phyloP scores from a whole-genome alignment of 2,329 filamentous ascomycete genomes.

The Mycogone perniciosa region DNA sequence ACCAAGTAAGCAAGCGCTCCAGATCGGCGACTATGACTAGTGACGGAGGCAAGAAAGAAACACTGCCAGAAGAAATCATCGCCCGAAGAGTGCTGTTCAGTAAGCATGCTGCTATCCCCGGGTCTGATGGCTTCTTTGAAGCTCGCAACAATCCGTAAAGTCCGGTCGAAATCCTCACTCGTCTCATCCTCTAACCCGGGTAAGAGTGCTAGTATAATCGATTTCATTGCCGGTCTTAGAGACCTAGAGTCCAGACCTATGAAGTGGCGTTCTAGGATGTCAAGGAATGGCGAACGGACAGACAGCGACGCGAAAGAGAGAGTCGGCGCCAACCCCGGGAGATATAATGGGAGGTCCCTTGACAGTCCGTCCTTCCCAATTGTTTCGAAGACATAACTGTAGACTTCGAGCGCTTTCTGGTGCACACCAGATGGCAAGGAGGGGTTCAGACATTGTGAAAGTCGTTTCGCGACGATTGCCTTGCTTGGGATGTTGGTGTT shows the following conservation, averaged over 20 bases:
- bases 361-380: conserved; percentile 78
- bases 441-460: conserved; percentile 93
- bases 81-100: conserved; percentile 49
- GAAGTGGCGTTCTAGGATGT: conserved; percentile 75
- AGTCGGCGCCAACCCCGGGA: conserved; percentile 82
- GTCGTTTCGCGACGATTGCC: conserved; percentile 74
- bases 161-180: conserved; percentile 92
- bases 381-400: conserved; percentile 78
- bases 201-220: conserved; percentile 79
- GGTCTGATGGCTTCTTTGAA: conserved; percentile 65
- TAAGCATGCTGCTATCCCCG: conserved; percentile 43
- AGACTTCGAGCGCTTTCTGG: conserved; percentile 94
- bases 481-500: conserved; percentile 74
- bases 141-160: conserved; percentile 68
- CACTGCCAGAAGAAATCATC: conserved; percentile 98
- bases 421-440: conserved; percentile 91
- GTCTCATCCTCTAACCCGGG: conserved; percentile 94
- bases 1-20: conserved; percentile 83
- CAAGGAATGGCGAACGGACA: conserved; percentile 78
- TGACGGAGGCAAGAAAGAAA: conserved; percentile 89
- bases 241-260: conserved; percentile 62
- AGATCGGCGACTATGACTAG: conserved; percentile 74
- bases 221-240: conserved; percentile 82
- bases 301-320: conserved; percentile 92
- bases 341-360: conserved; percentile 75